Conservation (phyloP, 805 yeast species). For the Vanderwaltozyma verrucispora region DNA sequence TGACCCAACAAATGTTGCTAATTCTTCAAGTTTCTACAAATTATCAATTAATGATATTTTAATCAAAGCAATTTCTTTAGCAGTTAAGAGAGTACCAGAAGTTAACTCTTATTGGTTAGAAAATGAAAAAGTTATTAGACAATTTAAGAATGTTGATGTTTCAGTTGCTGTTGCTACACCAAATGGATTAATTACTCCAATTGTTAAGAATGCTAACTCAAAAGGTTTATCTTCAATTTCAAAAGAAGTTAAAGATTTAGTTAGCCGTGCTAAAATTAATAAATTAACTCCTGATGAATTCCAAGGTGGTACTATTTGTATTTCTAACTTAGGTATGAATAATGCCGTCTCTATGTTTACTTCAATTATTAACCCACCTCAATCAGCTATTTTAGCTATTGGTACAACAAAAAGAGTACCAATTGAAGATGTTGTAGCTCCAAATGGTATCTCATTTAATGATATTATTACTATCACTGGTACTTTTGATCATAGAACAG, state of each 20-base stretch:
- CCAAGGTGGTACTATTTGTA: constrained; percentile 99
- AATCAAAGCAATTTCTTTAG: constrained; percentile 89
- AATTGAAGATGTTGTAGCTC: constrained; percentile 82
- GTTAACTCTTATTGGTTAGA: constrained; percentile 93
- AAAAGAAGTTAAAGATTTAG: constrained; percentile 76
- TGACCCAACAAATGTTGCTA: constrained; percentile 24
- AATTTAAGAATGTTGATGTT: constrained; percentile 84
- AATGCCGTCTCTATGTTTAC: constrained; percentile 86
- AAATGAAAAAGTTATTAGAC: constrained; percentile 81
- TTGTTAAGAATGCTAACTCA: constrained; percentile 76
- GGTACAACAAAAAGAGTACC: constrained; percentile 91
- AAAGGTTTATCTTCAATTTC: constrained; percentile 84
- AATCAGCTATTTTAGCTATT: constrained; percentile 84
- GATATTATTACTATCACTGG: constrained; percentile 88
- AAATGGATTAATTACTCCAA: constrained; percentile 94
- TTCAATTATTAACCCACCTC: constrained; percentile 97
- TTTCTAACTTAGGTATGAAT: constrained; percentile 99
- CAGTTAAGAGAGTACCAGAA: constrained; percentile 83
- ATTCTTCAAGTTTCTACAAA: constrained; percentile 38
- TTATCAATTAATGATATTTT: constrained; percentile 89
- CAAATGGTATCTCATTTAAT: constrained; percentile 86
- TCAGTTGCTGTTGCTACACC: constrained; percentile 99
- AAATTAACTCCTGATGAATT: constrained; percentile 93
- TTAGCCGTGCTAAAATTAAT: constrained; percentile 91
- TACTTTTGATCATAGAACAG: constrained; percentile 94